A percentile compares a stretch with the other conserved stretches of the same genome.
phyloP scores from a whole-genome alignment of 306 rosid species.

The barrel medic (Medicago truncatula) region DNA sequence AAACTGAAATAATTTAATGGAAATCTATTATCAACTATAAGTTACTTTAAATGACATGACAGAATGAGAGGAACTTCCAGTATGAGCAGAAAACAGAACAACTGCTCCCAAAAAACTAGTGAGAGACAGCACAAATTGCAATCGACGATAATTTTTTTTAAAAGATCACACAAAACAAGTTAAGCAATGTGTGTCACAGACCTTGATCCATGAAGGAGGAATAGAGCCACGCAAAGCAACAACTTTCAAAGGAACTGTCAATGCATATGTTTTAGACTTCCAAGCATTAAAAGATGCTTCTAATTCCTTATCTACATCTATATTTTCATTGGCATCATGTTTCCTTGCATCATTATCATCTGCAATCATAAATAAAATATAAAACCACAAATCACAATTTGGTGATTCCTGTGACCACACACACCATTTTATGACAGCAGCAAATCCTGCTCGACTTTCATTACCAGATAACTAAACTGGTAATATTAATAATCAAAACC shows the following conservation, averaged over 20 bases:
- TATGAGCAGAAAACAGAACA: slow-evolving; percentile 18
- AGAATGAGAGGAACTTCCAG: slow-evolving; percentile 17
- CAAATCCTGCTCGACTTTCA: slow-evolving; percentile 1
- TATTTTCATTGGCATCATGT: slow-evolving; percentile 25
- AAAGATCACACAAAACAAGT: background rate
- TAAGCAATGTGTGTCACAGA: slow-evolving; percentile 35
- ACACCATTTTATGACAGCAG: background rate
- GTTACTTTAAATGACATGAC: slow-evolving; percentile 22
- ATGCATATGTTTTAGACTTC: slow-evolving; percentile 82
- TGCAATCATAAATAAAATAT: slow-evolving; percentile 29
- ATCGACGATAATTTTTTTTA: background rate
- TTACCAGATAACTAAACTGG: no score
- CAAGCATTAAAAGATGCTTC: slow-evolving; percentile 71
- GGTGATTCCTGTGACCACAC: background rate
- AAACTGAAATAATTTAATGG: slow-evolving; percentile 6
- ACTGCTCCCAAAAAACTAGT: background rate
- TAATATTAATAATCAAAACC: background rate
- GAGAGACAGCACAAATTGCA: background rate
- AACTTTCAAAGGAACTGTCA: slow-evolving; percentile 82
- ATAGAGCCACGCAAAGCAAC: slow-evolving; percentile 86
- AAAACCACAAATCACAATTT: slow-evolving; percentile 12
- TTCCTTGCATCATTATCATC: slow-evolving; percentile 54
- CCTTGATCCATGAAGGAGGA: slow-evolving; percentile 98
- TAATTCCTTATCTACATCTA: slow-evolving; percentile 54
- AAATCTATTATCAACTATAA: slow-evolving; percentile 17